These are phyloP conservation scores for Russula virescens DNA, from an alignment of 768 basidiomycete genomes.

Conservation along the genomic window DNA sequence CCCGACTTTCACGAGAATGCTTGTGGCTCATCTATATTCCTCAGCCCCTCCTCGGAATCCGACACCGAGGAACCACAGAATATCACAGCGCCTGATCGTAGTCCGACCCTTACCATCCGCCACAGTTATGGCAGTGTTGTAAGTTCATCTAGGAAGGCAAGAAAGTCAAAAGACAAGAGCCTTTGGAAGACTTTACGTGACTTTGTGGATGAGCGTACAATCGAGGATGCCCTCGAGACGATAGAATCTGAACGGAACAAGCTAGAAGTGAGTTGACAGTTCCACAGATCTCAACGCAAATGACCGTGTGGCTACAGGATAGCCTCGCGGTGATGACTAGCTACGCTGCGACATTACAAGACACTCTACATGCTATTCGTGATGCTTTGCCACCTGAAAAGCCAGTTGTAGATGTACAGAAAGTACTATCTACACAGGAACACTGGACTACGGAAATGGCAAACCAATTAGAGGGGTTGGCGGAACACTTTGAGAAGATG, in stretches of 20 bases:
- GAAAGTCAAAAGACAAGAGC: constrained; percentile 38
- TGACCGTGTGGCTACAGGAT: constrained; percentile 39
- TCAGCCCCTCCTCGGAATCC: constrained; percentile 57
- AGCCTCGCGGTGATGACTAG: constrained; percentile 56
- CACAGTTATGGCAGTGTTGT: constrained; percentile 21
- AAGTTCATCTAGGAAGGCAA: constrained; percentile 17
- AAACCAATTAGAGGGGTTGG: constrained; percentile 59
- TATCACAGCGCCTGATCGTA: constrained; percentile 29
- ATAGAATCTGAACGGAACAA: constrained; percentile 64
- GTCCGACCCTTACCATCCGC: constrained; percentile 40
- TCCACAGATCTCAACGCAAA: constrained; percentile 30
- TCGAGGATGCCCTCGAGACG: constrained; percentile 68
- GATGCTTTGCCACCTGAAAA: constrained; percentile 42
- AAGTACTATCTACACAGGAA: constrained; percentile 52
- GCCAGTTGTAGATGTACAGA: constrained; percentile 39
- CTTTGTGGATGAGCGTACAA: constrained; percentile 78
- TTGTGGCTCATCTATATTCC: constrained; percentile 70
- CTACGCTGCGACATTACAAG: constrained; percentile 58
- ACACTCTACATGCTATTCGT: constrained; percentile 51
- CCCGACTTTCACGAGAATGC: constrained; percentile 67
- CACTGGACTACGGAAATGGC: constrained; percentile 62
- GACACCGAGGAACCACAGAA: constrained; percentile 27
- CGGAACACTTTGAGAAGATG: constrained; percentile 76
- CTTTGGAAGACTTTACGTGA: constrained; percentile 80
- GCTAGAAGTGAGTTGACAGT: constrained; percentile 51